Evolutionary conservation across 495 filamentous ascomycete species (phyloP).

Genomic region (Thermothielavioides terrestris): DNA sequence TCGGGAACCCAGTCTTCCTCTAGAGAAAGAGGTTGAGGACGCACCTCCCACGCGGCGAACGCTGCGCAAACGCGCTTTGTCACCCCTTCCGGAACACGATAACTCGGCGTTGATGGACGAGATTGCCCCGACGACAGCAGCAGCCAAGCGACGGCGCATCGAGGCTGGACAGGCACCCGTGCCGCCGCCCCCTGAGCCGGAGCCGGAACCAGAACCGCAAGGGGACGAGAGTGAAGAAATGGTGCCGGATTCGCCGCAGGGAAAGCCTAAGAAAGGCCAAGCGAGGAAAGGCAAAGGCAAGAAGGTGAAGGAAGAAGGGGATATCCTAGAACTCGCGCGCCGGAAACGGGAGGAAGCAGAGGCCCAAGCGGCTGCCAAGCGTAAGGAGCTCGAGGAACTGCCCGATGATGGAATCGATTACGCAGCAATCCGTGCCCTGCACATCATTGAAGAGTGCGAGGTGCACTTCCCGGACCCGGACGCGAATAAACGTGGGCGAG

Average conservation of each 20-base stretch:
- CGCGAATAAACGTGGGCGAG: conserved; percentile 23
- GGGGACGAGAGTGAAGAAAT: conserved; percentile 13
- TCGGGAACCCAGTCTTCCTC: conserved; percentile 23
- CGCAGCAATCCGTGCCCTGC: conserved; percentile 61
- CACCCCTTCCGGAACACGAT: conserved; percentile 27
- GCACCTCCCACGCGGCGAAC: conserved; percentile 17
- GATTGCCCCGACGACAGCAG: conserved; percentile 61
- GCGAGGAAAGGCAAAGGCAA: conserved; percentile 38
- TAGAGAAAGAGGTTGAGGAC: conserved; percentile 13
- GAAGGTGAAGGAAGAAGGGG: conserved; percentile 49
- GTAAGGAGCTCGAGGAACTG: conserved; percentile 44
- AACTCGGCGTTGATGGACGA: conserved; percentile 49
- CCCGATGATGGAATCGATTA: conserved; percentile 54
- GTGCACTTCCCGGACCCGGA: conserved; percentile 33
- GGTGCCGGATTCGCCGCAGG: conserved; percentile 10
- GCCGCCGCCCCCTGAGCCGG: conserved; percentile 19
- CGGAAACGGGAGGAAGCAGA: conserved; percentile 63
- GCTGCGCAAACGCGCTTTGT: conserved; percentile 39
- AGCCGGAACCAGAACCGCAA: not conserved
- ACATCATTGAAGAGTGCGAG: conserved; percentile 75
- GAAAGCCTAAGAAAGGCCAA: conserved; percentile 12
- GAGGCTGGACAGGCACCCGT: conserved; percentile 37
- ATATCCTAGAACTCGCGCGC: conserved; percentile 61
- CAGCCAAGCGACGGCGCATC: conserved; percentile 60
- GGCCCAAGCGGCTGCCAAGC: conserved; percentile 49